Conservation (phyloP, 495 filamentous ascomycete genomes). For the Hypoxylon subgilvum region DNA sequence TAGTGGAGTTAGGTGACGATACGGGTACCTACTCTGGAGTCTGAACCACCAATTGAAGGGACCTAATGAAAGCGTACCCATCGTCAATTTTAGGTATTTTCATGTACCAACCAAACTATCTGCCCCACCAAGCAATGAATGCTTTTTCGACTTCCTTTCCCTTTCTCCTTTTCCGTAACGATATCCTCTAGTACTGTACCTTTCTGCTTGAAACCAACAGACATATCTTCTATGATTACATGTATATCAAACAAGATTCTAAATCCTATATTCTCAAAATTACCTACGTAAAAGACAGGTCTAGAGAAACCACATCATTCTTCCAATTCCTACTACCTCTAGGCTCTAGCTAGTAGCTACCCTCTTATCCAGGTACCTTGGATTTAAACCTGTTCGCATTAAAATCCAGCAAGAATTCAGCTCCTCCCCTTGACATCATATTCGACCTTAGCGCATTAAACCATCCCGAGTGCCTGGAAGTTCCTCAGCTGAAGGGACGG, state of each 20-base stretch:
- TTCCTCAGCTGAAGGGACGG: background rate
- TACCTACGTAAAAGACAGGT: too few species aligned
- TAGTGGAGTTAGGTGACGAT: too few species aligned
- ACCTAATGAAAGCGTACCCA: too few species aligned
- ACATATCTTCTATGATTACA: too few species aligned
- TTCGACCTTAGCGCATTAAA: constrained; percentile 24
- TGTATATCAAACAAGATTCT: too few species aligned
- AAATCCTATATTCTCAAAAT: background rate
- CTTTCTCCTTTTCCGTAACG: constrained; percentile 8
- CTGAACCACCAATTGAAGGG: too few species aligned
- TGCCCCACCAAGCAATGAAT: constrained; percentile 30
- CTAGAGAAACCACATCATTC: too few species aligned
- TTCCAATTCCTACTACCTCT: background rate
- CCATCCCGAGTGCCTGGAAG: constrained; percentile 15
- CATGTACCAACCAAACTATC: background rate
- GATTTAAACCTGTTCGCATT: constrained; percentile 1
- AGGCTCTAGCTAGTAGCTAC: background rate
- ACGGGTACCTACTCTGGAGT: too few species aligned
- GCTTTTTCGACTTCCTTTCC: constrained; percentile 28
- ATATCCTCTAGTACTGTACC: background rate
- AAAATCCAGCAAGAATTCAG: background rate
- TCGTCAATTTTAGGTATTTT: too few species aligned
- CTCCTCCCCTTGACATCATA: constrained; percentile 35
- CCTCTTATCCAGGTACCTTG: too few species aligned
- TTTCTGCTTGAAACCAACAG: too few species aligned